Conservation (phyloP, 768 basidiomycete genomes). For the Rhodotorula sphaerocarpa region DNA sequence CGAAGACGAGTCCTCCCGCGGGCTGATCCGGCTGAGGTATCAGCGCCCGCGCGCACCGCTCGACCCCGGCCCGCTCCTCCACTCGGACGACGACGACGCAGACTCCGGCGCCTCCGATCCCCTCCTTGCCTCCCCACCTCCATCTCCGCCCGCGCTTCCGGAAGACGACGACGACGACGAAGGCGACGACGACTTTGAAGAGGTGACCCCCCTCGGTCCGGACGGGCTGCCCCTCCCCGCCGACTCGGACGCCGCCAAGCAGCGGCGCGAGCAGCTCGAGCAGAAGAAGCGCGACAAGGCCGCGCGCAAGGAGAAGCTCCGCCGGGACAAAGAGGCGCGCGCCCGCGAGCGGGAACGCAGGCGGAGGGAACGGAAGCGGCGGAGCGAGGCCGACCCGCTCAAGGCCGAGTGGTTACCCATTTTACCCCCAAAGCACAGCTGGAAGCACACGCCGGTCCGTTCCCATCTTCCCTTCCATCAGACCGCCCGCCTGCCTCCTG, state of each 20-base stretch:
- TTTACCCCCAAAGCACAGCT: constrained; percentile 27
- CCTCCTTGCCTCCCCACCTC: constrained; percentile 4
- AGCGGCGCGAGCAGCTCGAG: not conserved
- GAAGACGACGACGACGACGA: constrained; percentile 3
- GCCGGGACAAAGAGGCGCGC: not conserved
- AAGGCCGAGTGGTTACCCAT: constrained; percentile 17
- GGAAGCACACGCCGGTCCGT: constrained; percentile 32
- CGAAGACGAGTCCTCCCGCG: not conserved
- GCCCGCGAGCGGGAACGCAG: not conserved
- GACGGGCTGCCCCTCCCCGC: not conserved
- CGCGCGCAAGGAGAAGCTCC: not conserved
- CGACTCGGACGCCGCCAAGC: not conserved
- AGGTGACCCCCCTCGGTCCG: constrained; percentile 7
- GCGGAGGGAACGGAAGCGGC: constrained; percentile 7
- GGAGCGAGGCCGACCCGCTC: constrained; percentile 6
- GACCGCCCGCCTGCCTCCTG: not conserved
- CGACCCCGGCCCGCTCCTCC: not conserved
- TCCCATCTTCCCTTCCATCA: not conserved
- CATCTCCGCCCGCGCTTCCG: not conserved
- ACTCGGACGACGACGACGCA: constrained; percentile 10
- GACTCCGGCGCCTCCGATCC: not conserved
- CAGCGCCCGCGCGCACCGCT: not conserved
- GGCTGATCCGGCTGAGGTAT: not conserved
- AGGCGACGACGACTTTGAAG: constrained; percentile 26
- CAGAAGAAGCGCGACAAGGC: not conserved